These are phyloP conservation scores for Paratinospora sagittata DNA, from an alignment of 164 flowering plant genomes.

Conservation along the genomic window DNA sequence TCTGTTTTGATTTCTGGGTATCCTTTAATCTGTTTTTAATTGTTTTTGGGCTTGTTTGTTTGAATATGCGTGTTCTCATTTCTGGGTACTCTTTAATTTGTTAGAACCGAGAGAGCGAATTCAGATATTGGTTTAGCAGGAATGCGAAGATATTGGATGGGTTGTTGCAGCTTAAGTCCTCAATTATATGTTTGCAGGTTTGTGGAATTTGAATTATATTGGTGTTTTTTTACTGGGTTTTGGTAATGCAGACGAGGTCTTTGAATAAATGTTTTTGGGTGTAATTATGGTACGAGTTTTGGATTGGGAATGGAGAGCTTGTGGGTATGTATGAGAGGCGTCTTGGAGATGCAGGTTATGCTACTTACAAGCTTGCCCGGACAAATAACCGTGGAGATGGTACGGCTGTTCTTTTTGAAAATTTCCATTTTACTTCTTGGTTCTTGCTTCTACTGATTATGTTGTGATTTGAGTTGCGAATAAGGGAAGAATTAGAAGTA, in stretches of 20 bases:
- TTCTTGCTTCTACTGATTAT: neutral
- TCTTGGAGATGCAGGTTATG: conserved; percentile 23
- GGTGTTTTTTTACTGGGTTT: neutral
- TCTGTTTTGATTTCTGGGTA: too few species aligned
- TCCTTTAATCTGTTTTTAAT: too few species aligned
- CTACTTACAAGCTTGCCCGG: conserved; percentile 24
- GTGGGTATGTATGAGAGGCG: conserved; percentile 25
- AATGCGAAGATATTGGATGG: conserved; percentile 22
- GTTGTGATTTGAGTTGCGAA: too few species aligned
- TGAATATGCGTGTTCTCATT: neutral
- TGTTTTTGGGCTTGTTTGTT: too few species aligned
- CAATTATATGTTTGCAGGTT: conserved; percentile 29
- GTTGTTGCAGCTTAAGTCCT: conserved; percentile 14
- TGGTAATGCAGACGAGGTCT: neutral
- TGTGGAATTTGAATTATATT: neutral
- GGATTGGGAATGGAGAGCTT: conserved; percentile 27
- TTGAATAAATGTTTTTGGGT: neutral
- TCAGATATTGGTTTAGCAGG: conserved; percentile 19
- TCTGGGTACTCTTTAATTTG: neutral
- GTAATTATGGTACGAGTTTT: conserved; percentile 21
- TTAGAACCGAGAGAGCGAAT: conserved; percentile 23
- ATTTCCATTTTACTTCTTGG: neutral
- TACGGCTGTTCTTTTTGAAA: conserved; percentile 5
- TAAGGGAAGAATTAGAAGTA: too few species aligned
- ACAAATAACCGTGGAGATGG: conserved; percentile 32